Evolutionary conservation across 2,329 filamentous ascomycete genomes (phyloP).

Genomic region (Magnaporthales sp.): DNA sequence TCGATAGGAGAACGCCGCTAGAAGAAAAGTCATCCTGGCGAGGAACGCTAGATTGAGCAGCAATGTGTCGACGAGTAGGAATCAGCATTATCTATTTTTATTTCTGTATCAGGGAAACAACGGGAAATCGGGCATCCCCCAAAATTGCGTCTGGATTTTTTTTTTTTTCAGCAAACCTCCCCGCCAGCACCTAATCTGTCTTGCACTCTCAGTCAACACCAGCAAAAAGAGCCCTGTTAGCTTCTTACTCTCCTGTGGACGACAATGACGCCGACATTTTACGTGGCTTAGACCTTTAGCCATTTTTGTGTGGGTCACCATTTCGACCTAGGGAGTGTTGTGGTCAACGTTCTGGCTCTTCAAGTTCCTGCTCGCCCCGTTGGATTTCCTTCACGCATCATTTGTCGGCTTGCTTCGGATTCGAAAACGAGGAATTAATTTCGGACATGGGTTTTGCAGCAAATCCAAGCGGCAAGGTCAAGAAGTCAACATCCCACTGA

Average conservation of each 20-base stretch:
- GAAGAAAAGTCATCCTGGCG: neutral
- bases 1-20: slow-evolving; percentile 2
- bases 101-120: slow-evolving; percentile 1
- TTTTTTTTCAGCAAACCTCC: neutral
- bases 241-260: neutral
- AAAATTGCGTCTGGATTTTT: slow-evolving; percentile 1
- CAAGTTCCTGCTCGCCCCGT: neutral
- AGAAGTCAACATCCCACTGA: neutral
- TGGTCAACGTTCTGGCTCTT: neutral
- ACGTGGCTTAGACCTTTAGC: neutral
- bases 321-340: neutral
- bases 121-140: neutral
- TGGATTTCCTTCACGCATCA: slow-evolving; percentile 3
- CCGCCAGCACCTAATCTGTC: neutral
- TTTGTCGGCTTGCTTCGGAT: neutral
- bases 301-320: neutral
- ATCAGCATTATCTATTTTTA: neutral
- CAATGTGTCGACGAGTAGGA: neutral
- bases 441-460: slow-evolving; percentile 5
- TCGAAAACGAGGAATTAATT: slow-evolving; percentile 1
- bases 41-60: neutral
- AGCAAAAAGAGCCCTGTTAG: neutral
- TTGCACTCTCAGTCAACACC: neutral
- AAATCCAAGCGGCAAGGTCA: neutral
- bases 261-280: neutral